Conservation (phyloP, 2,329 filamentous ascomycete genomes). For the Fusarium begoniae region DNA sequence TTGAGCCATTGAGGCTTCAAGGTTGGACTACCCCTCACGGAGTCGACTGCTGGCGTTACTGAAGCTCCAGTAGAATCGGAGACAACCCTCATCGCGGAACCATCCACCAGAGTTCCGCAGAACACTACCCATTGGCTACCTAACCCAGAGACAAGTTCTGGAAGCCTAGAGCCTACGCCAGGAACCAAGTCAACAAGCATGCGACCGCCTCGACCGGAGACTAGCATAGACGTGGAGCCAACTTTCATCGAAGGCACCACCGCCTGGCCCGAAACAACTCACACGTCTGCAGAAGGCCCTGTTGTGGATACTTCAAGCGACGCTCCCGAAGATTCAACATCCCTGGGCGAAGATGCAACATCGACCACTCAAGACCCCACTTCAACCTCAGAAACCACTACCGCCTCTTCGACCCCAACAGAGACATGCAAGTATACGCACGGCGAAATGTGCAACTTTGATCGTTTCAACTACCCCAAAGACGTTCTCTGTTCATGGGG, state of each 20-base stretch:
- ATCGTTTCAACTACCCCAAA: neutral
- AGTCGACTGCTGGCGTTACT: neutral
- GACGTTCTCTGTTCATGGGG: slow-evolving; percentile 2
- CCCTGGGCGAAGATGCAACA: neutral
- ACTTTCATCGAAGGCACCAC: neutral
- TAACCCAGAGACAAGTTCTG: neutral
- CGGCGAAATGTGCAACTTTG: neutral
- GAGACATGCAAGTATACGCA: neutral
- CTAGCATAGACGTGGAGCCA: neutral
- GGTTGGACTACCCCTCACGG: neutral
- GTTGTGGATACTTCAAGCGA: neutral
- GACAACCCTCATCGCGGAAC: neutral
- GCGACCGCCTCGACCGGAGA: neutral
- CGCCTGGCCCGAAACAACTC: neutral
- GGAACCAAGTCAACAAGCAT: neutral
- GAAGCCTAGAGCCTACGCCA: neutral
- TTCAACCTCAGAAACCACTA: neutral
- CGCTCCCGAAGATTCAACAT: neutral
- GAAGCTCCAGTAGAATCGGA: neutral
- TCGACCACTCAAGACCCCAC: neutral
- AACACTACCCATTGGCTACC: neutral
- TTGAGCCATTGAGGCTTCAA: neutral
- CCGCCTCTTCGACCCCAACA: neutral
- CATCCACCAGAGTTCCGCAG: neutral
- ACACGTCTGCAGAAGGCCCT: neutral